Percentiles rank a stretch among this genome's conserved stretches.
phyloP scores from a whole-genome alignment of 345 rosid genomes.

The Bruguiera sexangula region DNA sequence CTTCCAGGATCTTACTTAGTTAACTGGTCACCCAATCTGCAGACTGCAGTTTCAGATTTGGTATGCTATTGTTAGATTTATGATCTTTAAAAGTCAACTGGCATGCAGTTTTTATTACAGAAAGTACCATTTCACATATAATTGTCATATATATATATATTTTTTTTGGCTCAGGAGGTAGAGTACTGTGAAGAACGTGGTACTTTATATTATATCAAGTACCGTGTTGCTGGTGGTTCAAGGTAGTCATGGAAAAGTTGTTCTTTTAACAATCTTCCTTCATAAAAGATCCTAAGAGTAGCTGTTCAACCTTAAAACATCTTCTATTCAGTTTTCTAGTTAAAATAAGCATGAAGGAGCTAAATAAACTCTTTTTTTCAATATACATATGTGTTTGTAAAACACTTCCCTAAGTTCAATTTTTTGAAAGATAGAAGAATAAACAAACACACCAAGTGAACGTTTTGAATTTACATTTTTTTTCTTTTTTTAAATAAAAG shows the following conservation, averaged over 20 bases:
- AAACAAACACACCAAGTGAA: no score
- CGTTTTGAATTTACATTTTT: no score
- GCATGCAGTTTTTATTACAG: slow-evolving; percentile 2
- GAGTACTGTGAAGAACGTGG: slow-evolving; percentile 98
- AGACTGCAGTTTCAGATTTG: slow-evolving; percentile 98
- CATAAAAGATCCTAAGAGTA: background rate
- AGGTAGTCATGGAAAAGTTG: slow-evolving; percentile 38
- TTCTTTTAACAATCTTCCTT: background rate
- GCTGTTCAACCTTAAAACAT: no score
- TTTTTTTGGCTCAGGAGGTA: slow-evolving; percentile 65
- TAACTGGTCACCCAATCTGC: slow-evolving; percentile 97
- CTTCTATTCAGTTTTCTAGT: no score
- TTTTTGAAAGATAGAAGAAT: no score
- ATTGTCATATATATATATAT: no score
- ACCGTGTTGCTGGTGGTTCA: slow-evolving; percentile 92
- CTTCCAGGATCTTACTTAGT: slow-evolving; percentile 93
- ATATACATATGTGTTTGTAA: no score
- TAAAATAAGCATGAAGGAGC: no score
- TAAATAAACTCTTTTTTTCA: no score
- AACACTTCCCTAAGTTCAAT: no score
- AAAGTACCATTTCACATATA: slow-evolving; percentile 8
- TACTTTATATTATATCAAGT: slow-evolving; percentile 74
- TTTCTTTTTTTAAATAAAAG: no score
- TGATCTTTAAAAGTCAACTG: slow-evolving; percentile 4
- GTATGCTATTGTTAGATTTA: slow-evolving; percentile 44